phyloP scores from a whole-genome alignment of 2,329 filamentous ascomycete species.

The Trichocomaceae sp. region DNA sequence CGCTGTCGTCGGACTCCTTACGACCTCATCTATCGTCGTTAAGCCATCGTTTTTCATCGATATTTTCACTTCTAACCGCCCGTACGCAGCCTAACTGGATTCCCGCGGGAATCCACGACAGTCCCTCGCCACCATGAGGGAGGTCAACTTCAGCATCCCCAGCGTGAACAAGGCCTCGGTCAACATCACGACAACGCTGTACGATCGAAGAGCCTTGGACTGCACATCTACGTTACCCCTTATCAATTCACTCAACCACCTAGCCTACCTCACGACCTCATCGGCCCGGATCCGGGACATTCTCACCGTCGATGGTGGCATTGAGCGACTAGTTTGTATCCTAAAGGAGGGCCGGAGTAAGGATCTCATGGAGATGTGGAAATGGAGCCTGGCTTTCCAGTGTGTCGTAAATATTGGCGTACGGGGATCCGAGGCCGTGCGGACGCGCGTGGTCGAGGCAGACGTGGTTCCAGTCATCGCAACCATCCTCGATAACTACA shows the following conservation, averaged over 20 bases:
- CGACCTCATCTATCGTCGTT: neutral
- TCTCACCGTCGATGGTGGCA: constrained; percentile 94
- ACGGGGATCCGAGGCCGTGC: constrained; percentile 84
- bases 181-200: constrained; percentile 95
- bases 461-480: constrained; percentile 99
- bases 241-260: constrained; percentile 98
- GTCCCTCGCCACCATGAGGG: constrained; percentile 68
- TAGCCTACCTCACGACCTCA: constrained; percentile 95
- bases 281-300: constrained; percentile 97
- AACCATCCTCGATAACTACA: constrained; percentile 96
- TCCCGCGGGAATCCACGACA: neutral
- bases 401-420: constrained; percentile 99
- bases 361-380: constrained; percentile 99
- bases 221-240: constrained; percentile 96
- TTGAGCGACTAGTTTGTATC: constrained; percentile 93
- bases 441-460: constrained; percentile 92
- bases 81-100: neutral
- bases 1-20: neutral
- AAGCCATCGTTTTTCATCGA: neutral
- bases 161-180: constrained; percentile 99
- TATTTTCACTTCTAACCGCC: no score
- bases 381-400: constrained; percentile 98
- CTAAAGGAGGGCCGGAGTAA: constrained; percentile 95
- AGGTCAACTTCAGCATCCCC: constrained; percentile 99
- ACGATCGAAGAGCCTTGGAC: constrained; percentile 93